Conservation (phyloP, 2,329 filamentous ascomycete genomes). For the Gaeumannomyces sp. region DNA sequence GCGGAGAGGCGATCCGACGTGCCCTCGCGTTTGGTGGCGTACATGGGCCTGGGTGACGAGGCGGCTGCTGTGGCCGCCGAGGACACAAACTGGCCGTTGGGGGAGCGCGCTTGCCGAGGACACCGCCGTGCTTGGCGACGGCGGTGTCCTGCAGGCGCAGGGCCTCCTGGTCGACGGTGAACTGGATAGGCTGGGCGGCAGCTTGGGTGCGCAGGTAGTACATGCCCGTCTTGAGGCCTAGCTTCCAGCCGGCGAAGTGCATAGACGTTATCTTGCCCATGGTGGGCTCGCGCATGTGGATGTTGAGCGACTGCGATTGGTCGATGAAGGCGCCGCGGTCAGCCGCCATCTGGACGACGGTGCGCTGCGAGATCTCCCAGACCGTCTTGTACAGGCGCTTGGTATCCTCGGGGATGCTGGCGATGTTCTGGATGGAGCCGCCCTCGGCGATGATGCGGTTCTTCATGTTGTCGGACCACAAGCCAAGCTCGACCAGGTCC, state of each 20-base stretch:
- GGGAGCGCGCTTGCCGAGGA: conserved; percentile 65
- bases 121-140: conserved; percentile 53
- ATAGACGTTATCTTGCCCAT: conserved; percentile 99
- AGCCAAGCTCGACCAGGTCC: conserved; percentile 93
- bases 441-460: conserved; percentile 98
- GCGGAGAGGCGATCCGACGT: conserved; percentile 25
- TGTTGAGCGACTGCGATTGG: conserved; percentile 98
- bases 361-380: conserved; percentile 97
- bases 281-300: conserved; percentile 97
- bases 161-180: conserved; percentile 96
- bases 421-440: conserved; percentile 92
- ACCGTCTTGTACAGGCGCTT: conserved; percentile 99
- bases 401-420: conserved; percentile 92
- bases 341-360: conserved; percentile 94
- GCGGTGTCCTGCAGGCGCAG: conserved; percentile 82
- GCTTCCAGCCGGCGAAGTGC: conserved; percentile 99
- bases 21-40: conserved; percentile 48
- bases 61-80: conserved; percentile 36
- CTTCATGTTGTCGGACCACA: conserved; percentile 99
- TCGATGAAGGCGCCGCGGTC: conserved; percentile 98
- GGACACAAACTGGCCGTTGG: conserved; percentile 50
- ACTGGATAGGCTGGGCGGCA: conserved; percentile 93
- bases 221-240: conserved; percentile 99
- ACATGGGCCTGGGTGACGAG: conserved; percentile 62
- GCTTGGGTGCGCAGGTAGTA: conserved; percentile 99